phyloP scores from a whole-genome alignment of 2,329 filamentous ascomycete species.

The Aspergillus flavus region DNA sequence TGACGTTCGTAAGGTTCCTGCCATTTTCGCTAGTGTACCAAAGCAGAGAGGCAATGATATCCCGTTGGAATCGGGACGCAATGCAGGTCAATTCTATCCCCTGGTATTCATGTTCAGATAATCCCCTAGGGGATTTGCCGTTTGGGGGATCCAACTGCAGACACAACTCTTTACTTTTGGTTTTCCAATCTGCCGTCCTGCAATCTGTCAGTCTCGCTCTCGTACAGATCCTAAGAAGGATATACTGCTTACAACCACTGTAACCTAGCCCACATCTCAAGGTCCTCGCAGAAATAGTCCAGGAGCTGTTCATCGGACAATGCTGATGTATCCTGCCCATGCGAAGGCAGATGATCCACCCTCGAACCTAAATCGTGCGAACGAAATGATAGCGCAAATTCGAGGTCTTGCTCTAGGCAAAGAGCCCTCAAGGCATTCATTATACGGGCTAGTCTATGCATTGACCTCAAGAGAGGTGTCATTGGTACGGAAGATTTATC shows the following conservation, averaged over 20 bases:
- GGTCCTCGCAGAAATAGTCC: slow-evolving; percentile 2
- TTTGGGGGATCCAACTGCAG: neutral
- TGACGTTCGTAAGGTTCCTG: neutral
- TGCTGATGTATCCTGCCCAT: neutral
- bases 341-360: neutral
- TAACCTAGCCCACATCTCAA: slow-evolving; percentile 5
- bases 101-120: neutral
- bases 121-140: neutral
- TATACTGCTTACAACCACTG: neutral
- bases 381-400: neutral
- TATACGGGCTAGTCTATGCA: neutral
- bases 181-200: neutral
- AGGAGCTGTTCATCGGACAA: neutral
- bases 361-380: neutral
- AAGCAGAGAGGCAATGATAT: neutral
- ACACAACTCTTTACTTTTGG: neutral
- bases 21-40: neutral
- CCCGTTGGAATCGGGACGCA: slow-evolving; percentile 1
- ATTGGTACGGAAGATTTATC: neutral
- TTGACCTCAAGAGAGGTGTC: neutral
- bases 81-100: neutral
- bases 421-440: neutral
- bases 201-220: neutral
- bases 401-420: slow-evolving; percentile 1
- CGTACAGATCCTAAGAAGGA: neutral